Evolutionary conservation across 2,329 filamentous ascomycete genomes (phyloP), one percentile per base, ranked within the genome.

Genomic region (Parastagonospora avenae): DNA sequence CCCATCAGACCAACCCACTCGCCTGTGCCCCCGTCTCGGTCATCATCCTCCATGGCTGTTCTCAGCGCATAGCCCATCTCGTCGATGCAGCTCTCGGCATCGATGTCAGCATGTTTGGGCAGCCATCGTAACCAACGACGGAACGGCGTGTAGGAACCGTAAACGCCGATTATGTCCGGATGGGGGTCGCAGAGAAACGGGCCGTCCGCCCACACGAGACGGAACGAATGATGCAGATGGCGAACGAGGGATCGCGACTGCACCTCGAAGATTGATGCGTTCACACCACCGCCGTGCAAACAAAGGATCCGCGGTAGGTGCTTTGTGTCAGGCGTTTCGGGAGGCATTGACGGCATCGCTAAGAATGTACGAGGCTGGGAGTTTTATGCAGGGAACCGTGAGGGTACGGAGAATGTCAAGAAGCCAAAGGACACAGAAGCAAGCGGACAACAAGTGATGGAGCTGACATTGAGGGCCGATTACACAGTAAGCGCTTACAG

Each of bases 201-300:
- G 0, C 79, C 89, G 60, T 92, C 84, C 57, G 83, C 85, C 74
- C 88, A 93, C 64, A 89, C 85, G 57, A 92, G 80, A 35, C 89
- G 85, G 71, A 91, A 91, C 39, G 80, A 73, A 6, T 79, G 70
- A 38, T 74, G 68, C 0, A 91, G 81, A 46, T 75, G 66, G 40
- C 70, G 66, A 46, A 77, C 75, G 6, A 85, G 71, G 4, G 76
- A 76, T 55, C 89, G 88, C 60, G 85, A 84, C 75, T 92, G 89
- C 9, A 81, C 71, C 54, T 80, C 77, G 76, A 92, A 92, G 69
- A 91, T 84, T 35, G 79, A 68, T n/a, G 81, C 85, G 64, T 88
- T 91, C 57, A 87, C 85, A 54, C 89, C 89, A 63, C 89, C 89
- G 68, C 89, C 89, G 72, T 92, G 89, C n/a, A 92, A 84, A 74